These are phyloP conservation scores for Penicillium sp. DNA, from an alignment of 2,329 filamentous ascomycete genomes.

Conservation along the genomic window DNA sequence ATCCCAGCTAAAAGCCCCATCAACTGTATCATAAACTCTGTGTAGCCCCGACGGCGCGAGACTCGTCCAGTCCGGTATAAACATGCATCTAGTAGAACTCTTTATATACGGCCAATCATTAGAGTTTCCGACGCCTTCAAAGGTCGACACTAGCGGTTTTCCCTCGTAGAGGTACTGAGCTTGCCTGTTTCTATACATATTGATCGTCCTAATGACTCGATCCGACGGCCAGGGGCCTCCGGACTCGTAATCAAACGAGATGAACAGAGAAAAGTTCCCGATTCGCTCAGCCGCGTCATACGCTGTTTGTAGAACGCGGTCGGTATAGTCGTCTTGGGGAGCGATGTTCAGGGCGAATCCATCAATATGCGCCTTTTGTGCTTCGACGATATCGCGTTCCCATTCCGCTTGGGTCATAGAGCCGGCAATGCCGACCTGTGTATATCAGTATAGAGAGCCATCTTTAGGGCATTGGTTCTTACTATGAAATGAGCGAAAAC, in stretches of 20 bases:
- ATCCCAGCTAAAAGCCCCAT: conserved; percentile 51
- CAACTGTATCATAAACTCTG: conserved; percentile 37
- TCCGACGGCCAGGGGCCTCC: conserved; percentile 35
- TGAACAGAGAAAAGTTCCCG: conserved; percentile 37
- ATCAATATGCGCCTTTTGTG: conserved; percentile 37
- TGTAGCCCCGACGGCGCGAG: conserved; percentile 38
- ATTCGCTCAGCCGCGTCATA: conserved; percentile 35
- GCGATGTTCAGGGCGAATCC: conserved; percentile 42
- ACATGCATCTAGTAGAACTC: conserved; percentile 41
- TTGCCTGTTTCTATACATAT: conserved; percentile 29
- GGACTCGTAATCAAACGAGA: conserved; percentile 42
- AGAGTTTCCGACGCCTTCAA: conserved; percentile 47
- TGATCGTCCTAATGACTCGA: conserved; percentile 34
- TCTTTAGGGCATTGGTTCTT: conserved; percentile 11
- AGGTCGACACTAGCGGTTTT: conserved; percentile 46
- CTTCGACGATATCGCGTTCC: conserved; percentile 34
- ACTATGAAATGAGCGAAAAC: conserved; percentile 45
- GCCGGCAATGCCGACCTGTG: conserved; percentile 34
- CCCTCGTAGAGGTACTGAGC: conserved; percentile 36
- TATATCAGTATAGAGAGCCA: background rate
- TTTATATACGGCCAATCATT: conserved; percentile 52
- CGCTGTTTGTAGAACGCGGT: conserved; percentile 33
- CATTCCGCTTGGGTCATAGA: conserved; percentile 30
- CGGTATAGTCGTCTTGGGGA: conserved; percentile 35
- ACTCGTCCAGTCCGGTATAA: conserved; percentile 50